Evolutionary conservation across 2,329 filamentous ascomycete species (phyloP).

Genomic region (Fusarium tuaranense): DNA sequence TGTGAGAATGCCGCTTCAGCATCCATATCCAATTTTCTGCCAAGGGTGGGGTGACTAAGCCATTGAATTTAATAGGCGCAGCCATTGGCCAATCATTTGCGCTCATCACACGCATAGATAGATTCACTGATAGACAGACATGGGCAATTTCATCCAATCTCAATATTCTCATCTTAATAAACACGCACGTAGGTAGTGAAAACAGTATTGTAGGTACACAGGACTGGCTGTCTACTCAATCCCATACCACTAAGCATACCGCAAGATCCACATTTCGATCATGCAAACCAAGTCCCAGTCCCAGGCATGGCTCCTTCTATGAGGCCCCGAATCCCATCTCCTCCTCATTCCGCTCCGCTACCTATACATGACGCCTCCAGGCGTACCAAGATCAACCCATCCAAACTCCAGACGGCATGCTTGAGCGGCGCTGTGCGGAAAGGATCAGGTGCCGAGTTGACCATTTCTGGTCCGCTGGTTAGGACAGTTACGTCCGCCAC

Average conservation of each 20-base stretch:
- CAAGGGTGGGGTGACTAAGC: constrained; percentile 40
- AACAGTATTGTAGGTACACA: constrained; percentile 12
- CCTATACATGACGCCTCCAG: constrained; percentile 36
- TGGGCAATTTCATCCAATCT: background rate
- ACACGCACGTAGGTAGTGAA: background rate
- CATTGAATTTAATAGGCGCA: background rate
- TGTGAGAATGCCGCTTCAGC: constrained; percentile 9
- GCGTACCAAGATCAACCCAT: constrained; percentile 23
- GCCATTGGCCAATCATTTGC: constrained; percentile 34
- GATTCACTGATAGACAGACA: background rate
- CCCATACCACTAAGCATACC: constrained; percentile 31
- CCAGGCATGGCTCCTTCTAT: constrained; percentile 31
- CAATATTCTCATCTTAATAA: background rate
- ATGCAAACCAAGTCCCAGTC: constrained; percentile 24
- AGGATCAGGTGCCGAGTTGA: constrained; percentile 36
- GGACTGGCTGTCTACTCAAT: constrained; percentile 39
- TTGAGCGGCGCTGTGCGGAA: constrained; percentile 24
- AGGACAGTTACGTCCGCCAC: constrained; percentile 45
- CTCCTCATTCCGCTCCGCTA: constrained; percentile 16
- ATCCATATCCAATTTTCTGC: constrained; percentile 43
- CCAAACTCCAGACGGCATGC: constrained; percentile 34
- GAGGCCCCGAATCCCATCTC: constrained; percentile 16
- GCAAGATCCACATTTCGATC: constrained; percentile 38
- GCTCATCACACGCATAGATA: background rate
- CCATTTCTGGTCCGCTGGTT: constrained; percentile 45